Evolutionary conservation across 177 flowering plant species (phyloP).

Genomic region (Vitis hybrid): DNA sequence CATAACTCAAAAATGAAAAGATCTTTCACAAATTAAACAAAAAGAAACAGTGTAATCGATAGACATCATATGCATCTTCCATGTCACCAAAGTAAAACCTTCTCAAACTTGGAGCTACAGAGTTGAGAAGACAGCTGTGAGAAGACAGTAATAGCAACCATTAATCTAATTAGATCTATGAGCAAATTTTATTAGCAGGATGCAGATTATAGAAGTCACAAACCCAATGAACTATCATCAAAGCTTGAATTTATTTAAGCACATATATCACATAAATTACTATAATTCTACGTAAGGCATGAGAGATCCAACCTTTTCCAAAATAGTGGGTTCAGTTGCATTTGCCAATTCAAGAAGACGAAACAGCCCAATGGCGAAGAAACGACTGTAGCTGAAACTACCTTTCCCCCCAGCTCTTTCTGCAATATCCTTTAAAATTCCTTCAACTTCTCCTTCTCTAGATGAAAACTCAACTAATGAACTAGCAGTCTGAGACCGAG

Average conservation of each 20-base stretch:
- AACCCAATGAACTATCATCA: neutral
- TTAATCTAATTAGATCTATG: neutral
- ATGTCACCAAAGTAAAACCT: neutral
- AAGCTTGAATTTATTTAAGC: neutral
- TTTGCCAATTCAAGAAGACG: constrained; percentile 92
- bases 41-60: neutral
- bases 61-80: neutral
- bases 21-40: too few relatives aligned
- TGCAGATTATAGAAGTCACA: neutral
- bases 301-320: constrained; percentile 71
- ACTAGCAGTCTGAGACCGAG: constrained; percentile 64
- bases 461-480: constrained; percentile 78
- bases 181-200: neutral
- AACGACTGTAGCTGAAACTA: constrained; percentile 88
- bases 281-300: neutral
- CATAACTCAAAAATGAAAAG: too few relatives aligned
- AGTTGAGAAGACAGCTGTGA: neutral
- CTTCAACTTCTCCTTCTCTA: constrained; percentile 87
- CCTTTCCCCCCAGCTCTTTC: constrained; percentile 72
- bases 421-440: constrained; percentile 72
- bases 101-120: neutral
- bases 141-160: neutral
- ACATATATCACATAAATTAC: neutral
- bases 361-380: constrained; percentile 92
- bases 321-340: constrained; percentile 73